Evolutionary conservation across 768 basidiomycete genomes (phyloP).

Genomic region (Collybia sordida): DNA sequence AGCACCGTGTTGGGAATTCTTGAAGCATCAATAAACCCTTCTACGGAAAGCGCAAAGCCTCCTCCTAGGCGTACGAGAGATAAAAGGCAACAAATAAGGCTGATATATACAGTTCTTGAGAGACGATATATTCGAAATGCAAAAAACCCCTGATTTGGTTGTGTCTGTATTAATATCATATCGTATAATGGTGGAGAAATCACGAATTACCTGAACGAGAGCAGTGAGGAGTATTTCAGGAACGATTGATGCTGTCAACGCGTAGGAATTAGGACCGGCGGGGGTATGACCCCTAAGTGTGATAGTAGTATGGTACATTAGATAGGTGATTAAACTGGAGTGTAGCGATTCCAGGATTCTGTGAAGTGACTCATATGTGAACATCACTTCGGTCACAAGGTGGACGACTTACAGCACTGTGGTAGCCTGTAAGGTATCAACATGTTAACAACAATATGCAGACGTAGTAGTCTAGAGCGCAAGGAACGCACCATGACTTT

Average conservation of each 20-base stretch:
- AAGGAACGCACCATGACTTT: too few species aligned
- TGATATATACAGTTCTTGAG: constrained; percentile 12
- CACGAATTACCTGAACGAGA: constrained; percentile 15
- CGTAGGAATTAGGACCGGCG: constrained; percentile 16
- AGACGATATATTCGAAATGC: constrained; percentile 20
- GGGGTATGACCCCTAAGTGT: not conserved
- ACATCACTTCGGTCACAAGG: too few species aligned
- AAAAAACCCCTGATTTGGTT: constrained; percentile 24
- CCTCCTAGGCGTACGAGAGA: constrained; percentile 15
- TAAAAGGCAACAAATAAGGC: constrained; percentile 14
- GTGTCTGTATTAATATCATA: not conserved
- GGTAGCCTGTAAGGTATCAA: too few species aligned
- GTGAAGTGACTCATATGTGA: too few species aligned
- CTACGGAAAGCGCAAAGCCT: constrained; percentile 16
- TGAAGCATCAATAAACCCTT: constrained; percentile 21
- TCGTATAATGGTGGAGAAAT: not conserved
- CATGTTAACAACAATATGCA: too few species aligned
- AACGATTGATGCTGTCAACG: constrained; percentile 14
- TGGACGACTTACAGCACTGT: too few species aligned
- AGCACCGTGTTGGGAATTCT: constrained; percentile 17
- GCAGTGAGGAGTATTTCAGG: constrained; percentile 19
- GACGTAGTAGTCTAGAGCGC: too few species aligned
- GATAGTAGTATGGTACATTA: too few species aligned
- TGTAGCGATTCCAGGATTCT: too few species aligned
- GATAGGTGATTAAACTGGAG: too few species aligned